These are phyloP conservation scores for Trypanosoma avium DNA, from an alignment of 208 protist genomes.

Conservation along the genomic window DNA sequence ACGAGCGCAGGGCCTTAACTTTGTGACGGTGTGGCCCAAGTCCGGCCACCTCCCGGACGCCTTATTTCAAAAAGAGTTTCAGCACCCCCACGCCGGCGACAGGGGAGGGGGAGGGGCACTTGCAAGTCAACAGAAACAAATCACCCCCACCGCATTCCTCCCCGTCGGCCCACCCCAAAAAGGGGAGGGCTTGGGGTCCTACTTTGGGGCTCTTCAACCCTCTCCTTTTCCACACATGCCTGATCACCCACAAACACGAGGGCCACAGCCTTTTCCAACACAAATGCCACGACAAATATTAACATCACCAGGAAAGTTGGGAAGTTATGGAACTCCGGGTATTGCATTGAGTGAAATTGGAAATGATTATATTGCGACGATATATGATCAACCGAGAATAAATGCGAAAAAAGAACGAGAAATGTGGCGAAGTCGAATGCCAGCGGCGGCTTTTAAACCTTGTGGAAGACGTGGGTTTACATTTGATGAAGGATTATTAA, in stretches of 20 bases:
- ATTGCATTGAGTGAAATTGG: slow-evolving; percentile 55
- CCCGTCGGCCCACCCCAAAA: slow-evolving; percentile 47
- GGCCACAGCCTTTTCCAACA: slow-evolving; percentile 31
- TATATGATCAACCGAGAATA: slow-evolving; percentile 76
- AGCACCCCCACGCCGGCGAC: slow-evolving; percentile 87
- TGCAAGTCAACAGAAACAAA: slow-evolving; percentile 62
- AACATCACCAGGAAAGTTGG: slow-evolving; percentile 71
- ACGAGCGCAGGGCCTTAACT: slow-evolving; percentile 62
- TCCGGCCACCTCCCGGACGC: slow-evolving; percentile 82
- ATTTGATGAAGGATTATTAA: slow-evolving; percentile 77
- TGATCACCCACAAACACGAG: slow-evolving; percentile 42
- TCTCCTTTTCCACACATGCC: slow-evolving; percentile 61
- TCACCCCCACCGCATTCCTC: slow-evolving; percentile 81
- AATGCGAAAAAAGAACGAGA: slow-evolving; percentile 56
- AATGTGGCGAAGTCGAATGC: slow-evolving; percentile 59
- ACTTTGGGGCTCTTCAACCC: slow-evolving; percentile 79
- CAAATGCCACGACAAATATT: slow-evolving; percentile 66
- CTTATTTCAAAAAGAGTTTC: slow-evolving; percentile 79
- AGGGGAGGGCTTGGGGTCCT: slow-evolving; percentile 71
- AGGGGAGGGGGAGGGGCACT: slow-evolving; percentile 63
- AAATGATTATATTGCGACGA: slow-evolving; percentile 79
- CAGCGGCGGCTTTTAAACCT: slow-evolving; percentile 64
- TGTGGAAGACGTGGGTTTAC: slow-evolving; percentile 71
- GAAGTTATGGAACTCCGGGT: slow-evolving; percentile 67
- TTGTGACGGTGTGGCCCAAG: slow-evolving; percentile 71